phyloP scores from a whole-genome alignment of 2,329 filamentous ascomycete species.

The Claviceps sorghi region DNA sequence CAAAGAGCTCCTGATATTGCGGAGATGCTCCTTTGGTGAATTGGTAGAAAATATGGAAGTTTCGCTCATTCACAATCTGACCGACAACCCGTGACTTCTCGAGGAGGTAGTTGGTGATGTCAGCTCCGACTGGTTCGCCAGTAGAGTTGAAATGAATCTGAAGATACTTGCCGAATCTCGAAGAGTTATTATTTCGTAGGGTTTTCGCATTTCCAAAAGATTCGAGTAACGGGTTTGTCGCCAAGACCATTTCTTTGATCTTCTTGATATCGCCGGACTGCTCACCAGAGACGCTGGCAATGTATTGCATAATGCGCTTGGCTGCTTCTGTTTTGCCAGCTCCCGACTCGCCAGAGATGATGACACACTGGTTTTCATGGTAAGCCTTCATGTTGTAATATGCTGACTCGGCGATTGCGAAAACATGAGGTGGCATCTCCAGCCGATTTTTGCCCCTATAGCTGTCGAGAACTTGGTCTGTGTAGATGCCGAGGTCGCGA shows the following conservation, averaged over 20 bases:
- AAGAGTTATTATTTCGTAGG: slow-evolving; percentile 95
- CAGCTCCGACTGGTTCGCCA: slow-evolving; percentile 86
- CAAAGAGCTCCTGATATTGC: slow-evolving; percentile 74
- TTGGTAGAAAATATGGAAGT: slow-evolving; percentile 99
- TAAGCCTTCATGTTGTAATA: slow-evolving; percentile 99
- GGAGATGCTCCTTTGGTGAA: slow-evolving; percentile 90
- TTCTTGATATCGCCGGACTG: slow-evolving; percentile 76
- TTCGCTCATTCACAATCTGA: slow-evolving; percentile 88
- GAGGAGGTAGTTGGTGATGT: slow-evolving; percentile 95
- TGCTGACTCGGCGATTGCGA: slow-evolving; percentile 85
- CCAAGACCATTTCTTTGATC: slow-evolving; percentile 98
- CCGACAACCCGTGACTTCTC: slow-evolving; percentile 93
- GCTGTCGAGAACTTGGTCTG: slow-evolving; percentile 78
- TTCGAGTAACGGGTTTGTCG: slow-evolving; percentile 91
- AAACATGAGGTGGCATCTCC: slow-evolving; percentile 90
- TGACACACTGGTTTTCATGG: slow-evolving; percentile 97
- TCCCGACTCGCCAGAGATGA: slow-evolving; percentile 96
- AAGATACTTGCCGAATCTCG: slow-evolving; percentile 93
- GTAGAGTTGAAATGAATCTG: slow-evolving; percentile 89
- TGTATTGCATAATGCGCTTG: slow-evolving; percentile 99
- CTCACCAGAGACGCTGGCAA: slow-evolving; percentile 88
- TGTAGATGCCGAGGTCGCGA: slow-evolving; percentile 94
- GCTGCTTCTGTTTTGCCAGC: slow-evolving; percentile 97
- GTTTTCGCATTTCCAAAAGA: slow-evolving; percentile 99
- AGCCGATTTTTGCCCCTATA: slow-evolving; percentile 96